Conservation (phyloP, 495 filamentous ascomycete species). For the Neurospora sp. region DNA sequence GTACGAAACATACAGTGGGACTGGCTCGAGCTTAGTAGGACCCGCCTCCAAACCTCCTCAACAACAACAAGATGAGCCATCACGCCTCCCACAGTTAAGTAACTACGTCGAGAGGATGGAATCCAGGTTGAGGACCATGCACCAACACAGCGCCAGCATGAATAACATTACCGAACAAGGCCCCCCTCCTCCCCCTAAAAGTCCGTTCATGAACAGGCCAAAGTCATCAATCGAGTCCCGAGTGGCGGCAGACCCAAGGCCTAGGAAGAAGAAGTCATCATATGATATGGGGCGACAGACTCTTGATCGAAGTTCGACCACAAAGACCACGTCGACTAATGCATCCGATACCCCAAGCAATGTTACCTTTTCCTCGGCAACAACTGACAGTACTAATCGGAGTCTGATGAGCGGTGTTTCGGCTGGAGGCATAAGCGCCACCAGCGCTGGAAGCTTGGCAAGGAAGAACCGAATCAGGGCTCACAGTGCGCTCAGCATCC, state of each 20-base stretch:
- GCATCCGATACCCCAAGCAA: constrained; percentile 62
- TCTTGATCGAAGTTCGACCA: constrained; percentile 72
- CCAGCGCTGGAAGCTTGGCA: constrained; percentile 86
- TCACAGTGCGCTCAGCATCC: constrained; percentile 42
- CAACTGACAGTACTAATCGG: constrained; percentile 65
- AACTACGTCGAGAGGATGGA: constrained; percentile 91
- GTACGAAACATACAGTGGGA: constrained; percentile 41
- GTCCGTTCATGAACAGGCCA: constrained; percentile 31
- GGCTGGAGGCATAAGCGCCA: constrained; percentile 84
- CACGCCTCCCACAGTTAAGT: constrained; percentile 50
- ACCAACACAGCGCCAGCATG: constrained; percentile 44
- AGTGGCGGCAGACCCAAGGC: constrained; percentile 21
- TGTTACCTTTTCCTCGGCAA: constrained; percentile 60
- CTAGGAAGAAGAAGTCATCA: constrained; percentile 62
- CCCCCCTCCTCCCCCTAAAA: constrained; percentile 57
- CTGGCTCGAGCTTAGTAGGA: constrained; percentile 34
- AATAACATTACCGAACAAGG: constrained; percentile 36
- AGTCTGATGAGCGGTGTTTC: constrained; percentile 91
- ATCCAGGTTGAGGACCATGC: constrained; percentile 60
- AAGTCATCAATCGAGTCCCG: constrained; percentile 40
- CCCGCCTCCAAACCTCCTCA: constrained; percentile 26
- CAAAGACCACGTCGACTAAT: constrained; percentile 69
- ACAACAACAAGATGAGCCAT: constrained; percentile 37
- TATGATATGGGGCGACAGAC: constrained; percentile 66
- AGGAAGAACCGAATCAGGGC: constrained; percentile 50